phyloP scores from a whole-genome alignment of 495 filamentous ascomycete species.

The Penicillium ochrochloron region DNA sequence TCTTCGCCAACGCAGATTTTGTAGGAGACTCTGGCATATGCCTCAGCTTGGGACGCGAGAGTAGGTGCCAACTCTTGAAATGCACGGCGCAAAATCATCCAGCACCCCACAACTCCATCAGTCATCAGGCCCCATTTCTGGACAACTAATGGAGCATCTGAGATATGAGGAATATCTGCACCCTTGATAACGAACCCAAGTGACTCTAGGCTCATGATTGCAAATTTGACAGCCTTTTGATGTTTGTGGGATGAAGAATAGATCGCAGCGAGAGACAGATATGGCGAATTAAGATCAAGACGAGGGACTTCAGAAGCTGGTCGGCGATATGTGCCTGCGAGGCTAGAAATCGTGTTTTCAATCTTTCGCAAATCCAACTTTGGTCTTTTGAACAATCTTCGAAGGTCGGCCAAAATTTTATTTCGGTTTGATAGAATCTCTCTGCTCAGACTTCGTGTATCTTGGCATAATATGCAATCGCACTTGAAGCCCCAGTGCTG shows the following conservation, averaged over 20 bases:
- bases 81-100: conserved; percentile 38
- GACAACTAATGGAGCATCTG: conserved; percentile 34
- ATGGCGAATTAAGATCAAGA: conserved; percentile 32
- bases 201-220: conserved; percentile 38
- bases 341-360: conserved; percentile 21
- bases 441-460: conserved; percentile 20
- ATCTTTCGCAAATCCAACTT: conserved; percentile 18
- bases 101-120: conserved; percentile 35
- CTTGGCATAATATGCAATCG: conserved; percentile 47
- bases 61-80: conserved; percentile 37
- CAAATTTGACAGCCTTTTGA: conserved; percentile 32
- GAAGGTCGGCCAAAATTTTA: conserved; percentile 14
- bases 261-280: conserved; percentile 32
- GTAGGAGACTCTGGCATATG: conserved; percentile 36
- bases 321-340: conserved; percentile 38
- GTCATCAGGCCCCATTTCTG: conserved; percentile 47
- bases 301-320: conserved; percentile 35
- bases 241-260: conserved; percentile 15
- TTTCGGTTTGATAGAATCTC: conserved; percentile 19
- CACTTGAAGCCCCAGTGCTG: conserved; percentile 55
- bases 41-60: conserved; percentile 31
- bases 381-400: too few relatives aligned
- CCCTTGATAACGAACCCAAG: conserved; percentile 49
- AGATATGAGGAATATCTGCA: conserved; percentile 19
- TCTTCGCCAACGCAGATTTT: conserved; percentile 11